Conservation (phyloP, 2,329 filamentous ascomycete species). For the Trichoderma atroviride region DNA sequence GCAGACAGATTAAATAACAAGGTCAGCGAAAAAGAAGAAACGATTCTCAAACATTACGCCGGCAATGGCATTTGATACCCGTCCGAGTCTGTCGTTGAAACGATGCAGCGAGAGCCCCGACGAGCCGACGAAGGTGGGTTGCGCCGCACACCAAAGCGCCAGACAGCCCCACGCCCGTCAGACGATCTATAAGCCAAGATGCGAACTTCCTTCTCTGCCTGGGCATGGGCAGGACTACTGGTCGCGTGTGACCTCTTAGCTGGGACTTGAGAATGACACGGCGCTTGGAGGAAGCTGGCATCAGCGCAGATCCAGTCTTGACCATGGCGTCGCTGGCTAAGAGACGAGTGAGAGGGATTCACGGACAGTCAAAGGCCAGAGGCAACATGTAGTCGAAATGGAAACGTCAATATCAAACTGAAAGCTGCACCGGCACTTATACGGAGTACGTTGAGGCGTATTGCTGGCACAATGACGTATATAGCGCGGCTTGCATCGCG, state of each 20-base stretch:
- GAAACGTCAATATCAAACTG: neutral
- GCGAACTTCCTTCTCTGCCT: neutral
- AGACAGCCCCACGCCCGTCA: slow-evolving; percentile 2
- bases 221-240: slow-evolving; percentile 1
- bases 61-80: slow-evolving; percentile 9
- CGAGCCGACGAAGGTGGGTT: slow-evolving; percentile 14
- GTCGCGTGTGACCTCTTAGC: neutral
- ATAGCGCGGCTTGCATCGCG: slow-evolving; percentile 5
- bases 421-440: neutral
- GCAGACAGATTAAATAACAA: neutral
- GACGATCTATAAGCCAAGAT: slow-evolving; percentile 22
- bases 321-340: neutral
- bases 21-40: neutral
- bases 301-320: neutral
- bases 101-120: slow-evolving; percentile 11
- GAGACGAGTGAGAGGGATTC: neutral
- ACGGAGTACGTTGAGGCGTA: neutral
- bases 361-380: neutral
- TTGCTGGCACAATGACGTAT: slow-evolving; percentile 8
- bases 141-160: slow-evolving; percentile 2
- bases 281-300: neutral
- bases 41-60: neutral
- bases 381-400: neutral
- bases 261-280: neutral
- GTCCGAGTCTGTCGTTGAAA: neutral